phyloP scores from a whole-genome alignment of 495 filamentous ascomycete species.

The Penicillium macrosclerotiorum region DNA sequence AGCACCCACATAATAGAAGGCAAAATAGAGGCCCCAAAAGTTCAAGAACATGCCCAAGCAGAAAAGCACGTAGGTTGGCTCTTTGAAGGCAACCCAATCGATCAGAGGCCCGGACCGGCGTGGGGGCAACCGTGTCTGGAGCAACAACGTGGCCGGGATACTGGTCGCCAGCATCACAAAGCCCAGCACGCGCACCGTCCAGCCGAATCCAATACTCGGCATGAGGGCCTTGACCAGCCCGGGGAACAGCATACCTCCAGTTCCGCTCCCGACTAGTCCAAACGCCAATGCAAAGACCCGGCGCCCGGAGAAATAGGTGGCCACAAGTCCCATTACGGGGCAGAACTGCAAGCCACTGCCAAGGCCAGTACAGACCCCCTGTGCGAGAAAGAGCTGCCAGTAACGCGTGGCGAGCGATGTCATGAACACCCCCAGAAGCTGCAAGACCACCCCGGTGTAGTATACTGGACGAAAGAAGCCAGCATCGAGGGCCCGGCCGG shows the following conservation, averaged over 20 bases:
- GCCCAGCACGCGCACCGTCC: conserved; percentile 54
- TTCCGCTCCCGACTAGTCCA: conserved; percentile 15
- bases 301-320: conserved; percentile 38
- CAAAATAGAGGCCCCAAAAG: conserved; percentile 63
- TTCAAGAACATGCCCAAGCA: conserved; percentile 50
- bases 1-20: conserved; percentile 61
- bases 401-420: conserved; percentile 18
- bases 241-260: conserved; percentile 32
- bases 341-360: conserved; percentile 11
- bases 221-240: conserved; percentile 30
- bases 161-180: neutral
- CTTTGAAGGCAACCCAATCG: conserved; percentile 47
- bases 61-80: conserved; percentile 61
- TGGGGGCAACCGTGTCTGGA: conserved; percentile 44
- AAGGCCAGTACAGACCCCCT: conserved; percentile 20
- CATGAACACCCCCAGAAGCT: conserved; percentile 9
- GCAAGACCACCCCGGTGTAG: neutral
- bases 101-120: neutral
- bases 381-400: conserved; percentile 27
- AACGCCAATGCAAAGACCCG: conserved; percentile 52
- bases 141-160: conserved; percentile 11
- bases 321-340: conserved; percentile 18
- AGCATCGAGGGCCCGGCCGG: conserved; percentile 11
- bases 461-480: neutral
- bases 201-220: conserved; percentile 52